A percentile compares a stretch with the other conserved stretches of the same genome.
These are phyloP conservation scores for Suhomyces guaymorum DNA, from an alignment of 1,139 yeast genomes.

Conservation along the genomic window DNA sequence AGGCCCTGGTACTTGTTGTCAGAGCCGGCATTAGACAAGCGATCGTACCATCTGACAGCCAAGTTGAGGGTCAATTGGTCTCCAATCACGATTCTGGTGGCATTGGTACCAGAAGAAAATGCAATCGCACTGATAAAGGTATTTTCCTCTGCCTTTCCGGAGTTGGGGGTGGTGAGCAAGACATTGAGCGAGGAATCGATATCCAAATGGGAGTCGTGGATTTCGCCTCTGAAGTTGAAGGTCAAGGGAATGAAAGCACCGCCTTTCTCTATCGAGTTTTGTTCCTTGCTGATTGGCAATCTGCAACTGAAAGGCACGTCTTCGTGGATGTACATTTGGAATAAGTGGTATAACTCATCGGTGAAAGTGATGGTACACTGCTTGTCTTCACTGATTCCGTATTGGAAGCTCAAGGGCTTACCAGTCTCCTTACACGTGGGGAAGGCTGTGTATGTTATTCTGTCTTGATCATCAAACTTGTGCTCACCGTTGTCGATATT, in stretches of 20 bases:
- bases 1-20: constrained; percentile 11
- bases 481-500: constrained; percentile 79
- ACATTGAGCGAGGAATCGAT: constrained; percentile 62
- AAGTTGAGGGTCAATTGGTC: constrained; percentile 58
- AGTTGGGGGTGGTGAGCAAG: constrained; percentile 45
- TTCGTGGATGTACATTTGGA: constrained; percentile 74
- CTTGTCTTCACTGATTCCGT: constrained; percentile 53
- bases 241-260: constrained; percentile 62
- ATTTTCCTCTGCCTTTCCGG: constrained; percentile 30
- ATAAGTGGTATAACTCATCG: constrained; percentile 71
- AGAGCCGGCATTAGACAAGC: constrained; percentile 25
- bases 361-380: constrained; percentile 64
- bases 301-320: constrained; percentile 77
- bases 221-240: constrained; percentile 65
- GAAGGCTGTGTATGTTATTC: constrained; percentile 58
- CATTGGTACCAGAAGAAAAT: constrained; percentile 63
- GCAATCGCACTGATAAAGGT: constrained; percentile 56
- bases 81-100: constrained; percentile 66
- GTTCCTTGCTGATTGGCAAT: constrained; percentile 50
- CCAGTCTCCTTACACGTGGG: constrained; percentile 68
- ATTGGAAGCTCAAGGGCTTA: constrained; percentile 53
- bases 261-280: constrained; percentile 44
- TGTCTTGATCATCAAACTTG: constrained; percentile 58
- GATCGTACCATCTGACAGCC: constrained; percentile 59
- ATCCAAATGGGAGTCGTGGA: constrained; percentile 70